Conservation (phyloP, 768 basidiomycete genomes). For the Sporobolomyces pararoseus region DNA sequence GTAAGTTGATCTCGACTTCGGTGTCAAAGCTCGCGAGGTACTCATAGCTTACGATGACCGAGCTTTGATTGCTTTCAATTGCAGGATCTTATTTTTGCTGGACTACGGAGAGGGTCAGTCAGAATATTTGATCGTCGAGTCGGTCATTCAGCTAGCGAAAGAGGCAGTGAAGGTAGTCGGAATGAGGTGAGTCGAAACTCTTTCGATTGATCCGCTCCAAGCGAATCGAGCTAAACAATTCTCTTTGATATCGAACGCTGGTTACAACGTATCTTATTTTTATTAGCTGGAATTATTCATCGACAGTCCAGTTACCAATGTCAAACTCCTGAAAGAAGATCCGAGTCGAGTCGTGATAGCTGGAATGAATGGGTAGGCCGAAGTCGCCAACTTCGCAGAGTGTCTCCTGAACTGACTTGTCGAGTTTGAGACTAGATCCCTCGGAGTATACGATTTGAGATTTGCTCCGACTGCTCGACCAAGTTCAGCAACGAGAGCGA, state of each 20-base stretch:
- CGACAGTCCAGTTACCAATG: constrained; percentile 24
- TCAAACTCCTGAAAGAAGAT: constrained; percentile 10
- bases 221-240: neutral
- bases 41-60: neutral
- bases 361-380: constrained; percentile 29
- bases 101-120: constrained; percentile 19
- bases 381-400: neutral
- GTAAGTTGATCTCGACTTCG: neutral
- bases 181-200: neutral
- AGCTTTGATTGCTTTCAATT: neutral
- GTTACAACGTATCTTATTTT: no score
- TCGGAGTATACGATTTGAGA: constrained; percentile 33
- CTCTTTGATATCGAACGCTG: neutral
- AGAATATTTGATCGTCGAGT: constrained; percentile 18
- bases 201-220: neutral
- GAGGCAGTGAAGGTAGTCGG: neutral
- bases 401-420: neutral
- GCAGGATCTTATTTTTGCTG: constrained; percentile 28
- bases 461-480: neutral
- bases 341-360: constrained; percentile 20
- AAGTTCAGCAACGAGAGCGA: neutral
- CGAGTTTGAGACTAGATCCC: constrained; percentile 4
- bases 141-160: neutral
- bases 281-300: constrained; percentile 19
- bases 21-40: no score